Evolutionary conservation across 345 rosid genomes (phyloP), one percentile per base, ranked within the genome.

Genomic region (Hibiscus syriacus): DNA sequence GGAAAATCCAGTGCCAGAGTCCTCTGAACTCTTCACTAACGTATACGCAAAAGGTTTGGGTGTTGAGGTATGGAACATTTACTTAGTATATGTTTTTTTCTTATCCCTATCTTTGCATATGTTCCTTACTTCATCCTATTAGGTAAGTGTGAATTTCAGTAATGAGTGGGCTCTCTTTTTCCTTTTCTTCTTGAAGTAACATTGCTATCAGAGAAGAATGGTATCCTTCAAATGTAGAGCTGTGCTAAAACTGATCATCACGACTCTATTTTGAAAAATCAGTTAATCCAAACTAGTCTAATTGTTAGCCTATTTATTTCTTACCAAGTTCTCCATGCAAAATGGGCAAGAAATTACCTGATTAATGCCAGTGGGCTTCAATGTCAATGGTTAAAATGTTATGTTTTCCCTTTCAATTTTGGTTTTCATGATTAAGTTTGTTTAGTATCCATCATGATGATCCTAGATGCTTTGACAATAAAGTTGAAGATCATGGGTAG

Each of bases 1-100:
- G 99, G 99, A 94, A 75, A 83, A 89, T 79, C 89, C 97, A 64
- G 85, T 91, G 92, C 99, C 99, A 13, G 92, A 91, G 16, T 80
- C 97, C 49, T 81, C 88, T 8, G 99, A 89, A 74, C 96, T 94
- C 43, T 94, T 85, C 67, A 73, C 87, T 55, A 87, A 94, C 66
- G 96, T 94, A 46, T 86, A 87, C 53, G 87, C 57, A 39, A 91
- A 94, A 74, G 97, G 96, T 62, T 71, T 55, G 36, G 96, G 95
- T 64, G 69, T 70, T 50, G 97, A 89, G 97, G 97, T 94, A 84
- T 71, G 62, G n/a, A 62, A 68, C 29, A 22, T 71, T 45, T 25
- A 38, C 57, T 65, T 46, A 10, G 5, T 55, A 55, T 27, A 2
- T 55, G 22, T 59, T 25, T 16, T 23, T 50, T 27, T 30, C 11